Percentiles rank a stretch among this genome's conserved stretches.
These are phyloP conservation scores for Babesia bigemina DNA, from an alignment of 169 alveolate species.

Conservation along the genomic window DNA sequence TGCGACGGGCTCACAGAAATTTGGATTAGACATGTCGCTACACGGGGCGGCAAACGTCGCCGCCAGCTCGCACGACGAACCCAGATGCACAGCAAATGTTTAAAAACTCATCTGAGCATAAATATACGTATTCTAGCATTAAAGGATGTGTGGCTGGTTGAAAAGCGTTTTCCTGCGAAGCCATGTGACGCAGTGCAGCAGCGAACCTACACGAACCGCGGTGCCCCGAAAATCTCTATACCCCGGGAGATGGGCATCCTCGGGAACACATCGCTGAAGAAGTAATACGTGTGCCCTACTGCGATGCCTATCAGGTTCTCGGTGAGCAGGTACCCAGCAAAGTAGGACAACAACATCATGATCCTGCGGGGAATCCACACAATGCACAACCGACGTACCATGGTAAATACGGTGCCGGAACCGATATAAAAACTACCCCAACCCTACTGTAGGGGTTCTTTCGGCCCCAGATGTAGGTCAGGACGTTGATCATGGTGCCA, in stretches of 20 bases:
- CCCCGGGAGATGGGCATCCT: slow-evolving; percentile 89
- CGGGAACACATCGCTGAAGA: slow-evolving; percentile 89
- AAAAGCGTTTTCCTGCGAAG: slow-evolving; percentile 29
- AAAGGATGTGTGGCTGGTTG: slow-evolving; percentile 26
- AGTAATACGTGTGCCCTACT: slow-evolving; percentile 90
- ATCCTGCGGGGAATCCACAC: slow-evolving; percentile 61
- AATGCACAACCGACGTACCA: slow-evolving; percentile 64
- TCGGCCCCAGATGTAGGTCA: slow-evolving; percentile 91
- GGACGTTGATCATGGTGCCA: slow-evolving; percentile 89
- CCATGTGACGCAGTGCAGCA: background rate
- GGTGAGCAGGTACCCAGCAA: slow-evolving; percentile 84
- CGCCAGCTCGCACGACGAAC: too few relatives aligned
- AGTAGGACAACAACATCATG: slow-evolving; percentile 77
- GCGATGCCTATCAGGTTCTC: slow-evolving; percentile 87
- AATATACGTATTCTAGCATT: too few relatives aligned
- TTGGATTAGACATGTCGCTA: too few relatives aligned
- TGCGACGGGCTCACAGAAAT: too few relatives aligned
- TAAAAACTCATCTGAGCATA: too few relatives aligned
- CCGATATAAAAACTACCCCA: slow-evolving; percentile 84
- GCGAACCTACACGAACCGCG: slow-evolving; percentile 72
- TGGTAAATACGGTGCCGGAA: slow-evolving; percentile 90
- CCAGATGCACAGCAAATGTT: too few relatives aligned
- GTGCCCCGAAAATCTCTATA: slow-evolving; percentile 84
- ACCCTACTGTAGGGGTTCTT: slow-evolving; percentile 86
- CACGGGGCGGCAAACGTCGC: too few relatives aligned